Conservation (phyloP, 2,329 filamentous ascomycete species). For the Claviceps citrina region DNA sequence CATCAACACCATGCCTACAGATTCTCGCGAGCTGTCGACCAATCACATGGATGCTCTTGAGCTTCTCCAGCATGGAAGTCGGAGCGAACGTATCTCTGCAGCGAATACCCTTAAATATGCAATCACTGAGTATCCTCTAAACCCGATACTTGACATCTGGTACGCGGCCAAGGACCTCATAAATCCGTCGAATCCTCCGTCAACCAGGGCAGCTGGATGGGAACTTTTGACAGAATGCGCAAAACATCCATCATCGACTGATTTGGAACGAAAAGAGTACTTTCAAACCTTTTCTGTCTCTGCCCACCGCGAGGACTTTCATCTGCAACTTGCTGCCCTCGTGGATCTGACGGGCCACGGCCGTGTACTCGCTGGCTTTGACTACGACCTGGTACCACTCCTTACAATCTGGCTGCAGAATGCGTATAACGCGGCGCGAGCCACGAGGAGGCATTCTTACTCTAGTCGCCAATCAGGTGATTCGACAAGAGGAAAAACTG, state of each 20-base stretch:
- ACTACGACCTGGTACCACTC: conserved; percentile 49
- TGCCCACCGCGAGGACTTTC: conserved; percentile 46
- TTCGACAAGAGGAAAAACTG: conserved; percentile 21
- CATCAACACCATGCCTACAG: conserved; percentile 25
- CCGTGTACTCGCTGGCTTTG: conserved; percentile 48
- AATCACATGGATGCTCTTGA: conserved; percentile 40
- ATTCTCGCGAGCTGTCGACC: conserved; percentile 29
- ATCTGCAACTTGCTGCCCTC: conserved; percentile 48
- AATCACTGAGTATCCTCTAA: conserved; percentile 43
- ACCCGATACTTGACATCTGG: conserved; percentile 48
- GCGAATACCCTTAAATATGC: conserved; percentile 41
- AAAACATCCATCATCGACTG: conserved; percentile 45
- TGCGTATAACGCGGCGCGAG: conserved; percentile 37
- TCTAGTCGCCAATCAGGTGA: conserved; percentile 20
- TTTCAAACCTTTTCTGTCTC: conserved; percentile 45
- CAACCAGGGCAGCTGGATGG: conserved; percentile 46
- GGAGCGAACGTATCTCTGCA: conserved; percentile 39
- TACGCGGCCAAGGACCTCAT: conserved; percentile 51
- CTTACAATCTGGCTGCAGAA: conserved; percentile 45
- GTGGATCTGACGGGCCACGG: conserved; percentile 46
- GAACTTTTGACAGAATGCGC: conserved; percentile 50
- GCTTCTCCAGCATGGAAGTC: conserved; percentile 35
- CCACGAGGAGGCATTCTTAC: conserved; percentile 33
- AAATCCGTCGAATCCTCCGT: conserved; percentile 35
- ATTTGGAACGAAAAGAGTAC: conserved; percentile 50